Base-by-base conservation (phyloP, 805 yeast genomes). In the Torulaspora microellipsoides region DNA sequence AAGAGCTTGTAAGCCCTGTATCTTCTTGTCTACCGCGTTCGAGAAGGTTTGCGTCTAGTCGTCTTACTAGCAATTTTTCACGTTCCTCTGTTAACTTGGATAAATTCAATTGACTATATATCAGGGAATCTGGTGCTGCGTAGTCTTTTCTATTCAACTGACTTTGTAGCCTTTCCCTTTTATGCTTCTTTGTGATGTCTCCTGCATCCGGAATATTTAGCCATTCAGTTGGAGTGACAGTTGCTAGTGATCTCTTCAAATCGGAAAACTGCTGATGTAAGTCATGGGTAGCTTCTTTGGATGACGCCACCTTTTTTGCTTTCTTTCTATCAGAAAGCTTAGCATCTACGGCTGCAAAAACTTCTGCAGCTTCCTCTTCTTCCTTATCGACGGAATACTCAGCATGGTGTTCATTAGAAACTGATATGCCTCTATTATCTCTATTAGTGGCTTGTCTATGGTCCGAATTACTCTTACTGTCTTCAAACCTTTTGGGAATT, bases 141-240 rank as follows among this genome's bases (percentile, higher is more conserved):
- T 88, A 91, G 33, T 76, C 78, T 47, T 96, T 68, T 49, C 81
- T 80, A 45, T 77, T 77, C 52, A 70, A 73, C 55, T 81, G 83
- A 36, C 77, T 75, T 42, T 80, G 71, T 34, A 79, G 62, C 42
- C 96, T 68, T 38, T 75, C 68, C 43, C 98, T 67, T 53, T 89
- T 87, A 63, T 88, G 88, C 45, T 78, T 71, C 55, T 80, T 75
- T 0, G 99, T 93, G 55, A 86, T 69, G 62, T 91, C 98, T 1
- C 88, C 85, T 1, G 87, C 93, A 49, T 88, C 96, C 0, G 98
- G 98, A 3, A 91, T 58, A 47, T 70, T 73, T 4, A 75, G 72
- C 99, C 99, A 91, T 55, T 90, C 82, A 3, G 78, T 84, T 15
- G 70, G 76, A 3, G 85, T 70, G 0, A 91, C 77, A 0, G 62